Evolutionary conservation across 768 basidiomycete species (phyloP).

Genomic region (Inosperma sp.): DNA sequence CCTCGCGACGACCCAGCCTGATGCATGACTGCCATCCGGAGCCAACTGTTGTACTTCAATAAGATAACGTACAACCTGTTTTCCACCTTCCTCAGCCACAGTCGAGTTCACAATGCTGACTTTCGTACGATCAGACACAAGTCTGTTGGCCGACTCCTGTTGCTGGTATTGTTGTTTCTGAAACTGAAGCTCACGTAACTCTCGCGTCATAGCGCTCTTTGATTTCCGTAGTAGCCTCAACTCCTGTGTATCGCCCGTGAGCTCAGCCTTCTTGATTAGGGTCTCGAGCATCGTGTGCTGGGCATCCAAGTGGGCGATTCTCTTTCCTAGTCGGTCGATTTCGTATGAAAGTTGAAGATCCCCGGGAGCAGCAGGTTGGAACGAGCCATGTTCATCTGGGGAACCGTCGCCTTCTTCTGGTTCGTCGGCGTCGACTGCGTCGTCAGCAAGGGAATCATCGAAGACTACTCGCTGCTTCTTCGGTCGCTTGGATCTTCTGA

Average conservation of each 20-base stretch:
- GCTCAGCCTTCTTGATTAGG: conserved; percentile 90
- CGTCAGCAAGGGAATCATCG: conserved; percentile 30
- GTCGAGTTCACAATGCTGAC: conserved; percentile 85
- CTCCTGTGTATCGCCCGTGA: conserved; percentile 87
- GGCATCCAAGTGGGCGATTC: conserved; percentile 68
- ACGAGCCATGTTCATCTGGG: conserved; percentile 48
- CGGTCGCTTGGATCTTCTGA: conserved; percentile 14
- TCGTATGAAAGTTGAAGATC: conserved; percentile 86
- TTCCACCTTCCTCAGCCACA: conserved; percentile 78
- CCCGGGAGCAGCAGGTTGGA: conserved; percentile 79
- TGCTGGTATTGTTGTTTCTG: conserved; percentile 92
- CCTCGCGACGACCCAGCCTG: conserved; percentile 90
- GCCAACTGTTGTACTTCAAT: conserved; percentile 88
- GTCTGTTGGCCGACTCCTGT: conserved; percentile 86
- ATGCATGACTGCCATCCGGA: conserved; percentile 70
- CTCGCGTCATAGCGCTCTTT: conserved; percentile 73
- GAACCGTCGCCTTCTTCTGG: conserved; percentile 40
- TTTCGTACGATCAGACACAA: conserved; percentile 77
- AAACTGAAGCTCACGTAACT: conserved; percentile 79
- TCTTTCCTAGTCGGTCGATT: conserved; percentile 72
- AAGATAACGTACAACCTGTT: conserved; percentile 87
- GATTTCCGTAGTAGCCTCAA: conserved; percentile 78
- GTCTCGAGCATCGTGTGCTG: conserved; percentile 84
- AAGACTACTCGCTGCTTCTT: conserved; percentile 27
- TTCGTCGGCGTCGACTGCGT: conserved; percentile 45